These are phyloP conservation scores for Baudoinia panamericana DNA, from an alignment of 495 filamentous ascomycete genomes.

Conservation along the genomic window DNA sequence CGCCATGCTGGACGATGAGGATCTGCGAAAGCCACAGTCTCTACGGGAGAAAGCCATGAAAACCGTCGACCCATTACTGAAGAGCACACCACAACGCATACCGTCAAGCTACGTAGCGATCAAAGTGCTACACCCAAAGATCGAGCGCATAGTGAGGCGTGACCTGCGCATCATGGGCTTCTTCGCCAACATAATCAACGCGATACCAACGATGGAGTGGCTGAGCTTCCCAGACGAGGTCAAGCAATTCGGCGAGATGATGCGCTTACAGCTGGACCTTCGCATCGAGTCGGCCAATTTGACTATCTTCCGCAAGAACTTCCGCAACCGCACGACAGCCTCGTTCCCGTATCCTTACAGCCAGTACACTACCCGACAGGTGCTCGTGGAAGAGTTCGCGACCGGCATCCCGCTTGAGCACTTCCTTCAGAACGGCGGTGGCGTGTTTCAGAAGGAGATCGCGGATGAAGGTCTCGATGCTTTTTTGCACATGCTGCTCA, in stretches of 20 bases:
- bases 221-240: conserved; percentile 93
- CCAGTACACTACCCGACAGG: conserved; percentile 80
- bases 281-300: conserved; percentile 91
- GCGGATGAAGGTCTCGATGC: conserved; percentile 91
- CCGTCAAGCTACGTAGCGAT: conserved; percentile 90
- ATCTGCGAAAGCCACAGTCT: conserved; percentile 38
- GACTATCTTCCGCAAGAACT: conserved; percentile 76
- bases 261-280: conserved; percentile 88
- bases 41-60: conserved; percentile 55
- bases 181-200: conserved; percentile 75
- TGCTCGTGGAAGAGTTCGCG: conserved; percentile 92
- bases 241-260: conserved; percentile 91
- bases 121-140: conserved; percentile 87
- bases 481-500: conserved; percentile 93
- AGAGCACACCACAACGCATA: conserved; percentile 68
- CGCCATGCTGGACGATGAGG: conserved; percentile 45
- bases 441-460: conserved; percentile 85
- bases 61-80: conserved; percentile 75
- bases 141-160: conserved; percentile 75
- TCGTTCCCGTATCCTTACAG: conserved; percentile 93
- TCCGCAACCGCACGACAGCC: conserved; percentile 75
- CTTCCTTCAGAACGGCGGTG: conserved; percentile 83
- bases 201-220: conserved; percentile 94
- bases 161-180: conserved; percentile 90
- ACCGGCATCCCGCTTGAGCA: conserved; percentile 82